Evolutionary conservation across 129 eudicot species (phyloP).

Genomic region (Flaveria robusta): DNA sequence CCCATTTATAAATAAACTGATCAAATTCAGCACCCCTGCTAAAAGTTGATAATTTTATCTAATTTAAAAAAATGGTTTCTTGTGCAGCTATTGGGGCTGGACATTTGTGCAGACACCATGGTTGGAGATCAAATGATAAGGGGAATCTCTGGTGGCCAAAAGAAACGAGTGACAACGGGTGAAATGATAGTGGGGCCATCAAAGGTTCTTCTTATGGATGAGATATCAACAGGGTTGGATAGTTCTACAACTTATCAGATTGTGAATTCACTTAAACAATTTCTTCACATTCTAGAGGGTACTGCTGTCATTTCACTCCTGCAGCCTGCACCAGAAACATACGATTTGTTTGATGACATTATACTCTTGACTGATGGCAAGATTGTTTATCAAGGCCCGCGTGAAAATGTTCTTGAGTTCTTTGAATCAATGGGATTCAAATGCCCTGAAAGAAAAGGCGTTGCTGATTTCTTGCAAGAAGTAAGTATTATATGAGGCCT

Average conservation of each 20-base stretch:
- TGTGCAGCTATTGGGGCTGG: conserved; percentile 65
- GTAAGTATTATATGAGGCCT: conserved; percentile 35
- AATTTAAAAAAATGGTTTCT: background rate
- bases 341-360: conserved; percentile 73
- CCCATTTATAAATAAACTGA: background rate
- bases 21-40: background rate
- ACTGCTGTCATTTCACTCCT: conserved; percentile 74
- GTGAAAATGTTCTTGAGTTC: conserved; percentile 66
- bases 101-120: conserved; percentile 74
- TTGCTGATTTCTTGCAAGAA: conserved; percentile 79
- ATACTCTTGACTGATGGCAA: conserved; percentile 70
- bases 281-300: conserved; percentile 64
- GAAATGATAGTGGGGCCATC: conserved; percentile 76
- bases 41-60: background rate
- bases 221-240: conserved; percentile 74
- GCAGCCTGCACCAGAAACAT: conserved; percentile 84
- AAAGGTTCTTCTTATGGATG: conserved; percentile 70
- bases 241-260: conserved; percentile 74
- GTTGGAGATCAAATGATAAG: conserved; percentile 77
- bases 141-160: conserved; percentile 81
- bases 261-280: conserved; percentile 57
- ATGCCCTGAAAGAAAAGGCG: conserved; percentile 65
- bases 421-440: conserved; percentile 67
- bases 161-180: conserved; percentile 71
- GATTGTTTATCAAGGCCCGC: conserved; percentile 79